Evolutionary conservation across 169 alveolate species (phyloP), one percentile per base, ranked within the genome.

Genomic region (Plasmodium relictum): DNA sequence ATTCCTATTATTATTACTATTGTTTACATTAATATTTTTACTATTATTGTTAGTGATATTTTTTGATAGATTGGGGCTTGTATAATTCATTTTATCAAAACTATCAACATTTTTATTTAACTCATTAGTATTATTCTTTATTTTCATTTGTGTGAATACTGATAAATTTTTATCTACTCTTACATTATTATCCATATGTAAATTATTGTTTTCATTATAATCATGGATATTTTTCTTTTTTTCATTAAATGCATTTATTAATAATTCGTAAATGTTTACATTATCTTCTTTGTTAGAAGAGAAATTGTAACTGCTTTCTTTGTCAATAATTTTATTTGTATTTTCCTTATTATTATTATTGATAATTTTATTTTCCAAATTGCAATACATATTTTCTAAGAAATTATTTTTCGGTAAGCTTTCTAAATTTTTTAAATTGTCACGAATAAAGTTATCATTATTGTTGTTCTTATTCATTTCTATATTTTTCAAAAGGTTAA

Each of bases 231-330:
- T 42, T 39, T 78, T 65, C n/a, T 83, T 66, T 59, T 69, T 68
- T 5, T 61, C 91, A 9, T 52, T 83, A 68, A 83, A 83, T 3
- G 91, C 91, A 68, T 83, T 52, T n/a, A 83, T 65, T 50, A 83
- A 20, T 24, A 83, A 52, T 8, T 71, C 58, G 41, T 83, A 69
- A 5, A 83, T 56, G 16, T 83, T 83, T 24, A 69, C n/a, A 10
- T 69, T 83, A 4, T 54, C 39, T 10, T 62, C 78, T 18, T 31
- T 66, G 12, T 18, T 42, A 66, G n/a, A 16, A 12, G 16, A 3
- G 31, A 0, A 54, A 54, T 16, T 54, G 14, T 54, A 8, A n/a
- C 2, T 10, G 12, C 31, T 14, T 54, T 2, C 63, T 0, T 12
- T 24, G 14, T n/a, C 22, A 16, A n/a, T 0, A 12, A 6, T 20